A percentile compares a stretch with the other conserved stretches of the same genome.
phyloP scores from a whole-genome alignment of 192 early-diverging fungal genomes.

The Funneliformis geosporum region DNA sequence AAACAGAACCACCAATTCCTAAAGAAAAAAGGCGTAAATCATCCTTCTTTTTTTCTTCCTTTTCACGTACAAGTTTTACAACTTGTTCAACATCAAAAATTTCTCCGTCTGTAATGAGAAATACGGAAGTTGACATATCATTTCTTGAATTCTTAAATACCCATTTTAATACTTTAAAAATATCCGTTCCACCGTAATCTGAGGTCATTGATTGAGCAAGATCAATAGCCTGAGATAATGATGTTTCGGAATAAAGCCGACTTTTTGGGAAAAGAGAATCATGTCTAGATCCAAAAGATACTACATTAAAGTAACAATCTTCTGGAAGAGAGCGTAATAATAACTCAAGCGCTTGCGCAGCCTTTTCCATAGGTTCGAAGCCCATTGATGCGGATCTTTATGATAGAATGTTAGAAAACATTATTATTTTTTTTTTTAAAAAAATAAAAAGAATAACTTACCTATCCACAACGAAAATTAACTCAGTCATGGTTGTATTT shows the following conservation, averaged over 20 bases:
- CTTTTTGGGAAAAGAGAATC: constrained; percentile 43
- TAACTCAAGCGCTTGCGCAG: constrained; percentile 43
- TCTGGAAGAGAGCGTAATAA: constrained; percentile 52
- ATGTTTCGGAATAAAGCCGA: constrained; percentile 38
- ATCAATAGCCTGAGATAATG: constrained; percentile 39
- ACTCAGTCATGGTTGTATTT: constrained; percentile 32
- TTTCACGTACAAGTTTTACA: constrained; percentile 36
- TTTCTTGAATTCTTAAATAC: constrained; percentile 32
- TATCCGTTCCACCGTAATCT: constrained; percentile 55
- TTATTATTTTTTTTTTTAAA: not conserved
- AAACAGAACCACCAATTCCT: constrained; percentile 51
- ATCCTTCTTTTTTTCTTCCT: constrained; percentile 22
- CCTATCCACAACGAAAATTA: constrained; percentile 50
- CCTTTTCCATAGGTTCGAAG: constrained; percentile 40
- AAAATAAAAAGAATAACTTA: constrained; percentile 4
- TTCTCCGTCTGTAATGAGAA: constrained; percentile 51
- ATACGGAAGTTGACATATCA: constrained; percentile 46
- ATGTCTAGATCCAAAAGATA: constrained; percentile 46
- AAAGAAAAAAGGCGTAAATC: constrained; percentile 51
- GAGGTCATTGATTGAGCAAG: constrained; percentile 41
- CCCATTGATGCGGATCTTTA: constrained; percentile 54
- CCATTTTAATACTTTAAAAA: constrained; percentile 39
- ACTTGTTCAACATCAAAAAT: constrained; percentile 46
- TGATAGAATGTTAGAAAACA: too few species aligned
- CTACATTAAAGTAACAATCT: constrained; percentile 50